Percentiles rank a stretch among this genome's conserved stretches.
phyloP scores from a whole-genome alignment of 495 filamentous ascomycete genomes.

The Tetracladium marchalianum region DNA sequence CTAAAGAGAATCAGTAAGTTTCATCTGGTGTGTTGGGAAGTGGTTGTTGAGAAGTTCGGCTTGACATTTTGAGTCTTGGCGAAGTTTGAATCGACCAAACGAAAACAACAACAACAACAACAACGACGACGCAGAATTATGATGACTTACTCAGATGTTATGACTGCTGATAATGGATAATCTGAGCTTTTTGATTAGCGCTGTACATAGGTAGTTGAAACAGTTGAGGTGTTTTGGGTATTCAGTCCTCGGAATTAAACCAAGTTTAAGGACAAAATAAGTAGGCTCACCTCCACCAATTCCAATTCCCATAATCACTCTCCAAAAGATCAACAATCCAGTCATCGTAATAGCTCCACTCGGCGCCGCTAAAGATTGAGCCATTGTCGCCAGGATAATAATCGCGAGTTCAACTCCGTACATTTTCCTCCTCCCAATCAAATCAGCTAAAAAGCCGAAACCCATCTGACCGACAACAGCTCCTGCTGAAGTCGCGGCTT shows the following conservation, averaged over 20 bases:
- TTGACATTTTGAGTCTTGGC: background rate
- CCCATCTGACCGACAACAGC: conserved; percentile 64
- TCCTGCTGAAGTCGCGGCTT: conserved; percentile 63
- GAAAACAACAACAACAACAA: too few species aligned
- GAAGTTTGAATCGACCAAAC: background rate
- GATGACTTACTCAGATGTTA: conserved; percentile 62
- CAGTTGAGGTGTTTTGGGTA: too few species aligned
- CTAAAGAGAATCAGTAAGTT: conserved; percentile 21
- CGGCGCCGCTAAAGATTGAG: conserved; percentile 46
- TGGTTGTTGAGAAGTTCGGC: background rate
- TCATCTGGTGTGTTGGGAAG: background rate
- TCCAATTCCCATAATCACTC: conserved; percentile 57
- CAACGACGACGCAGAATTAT: background rate
- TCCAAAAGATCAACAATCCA: conserved; percentile 73
- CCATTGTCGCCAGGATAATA: conserved; percentile 59
- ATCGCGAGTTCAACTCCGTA: conserved; percentile 69
- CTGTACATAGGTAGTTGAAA: too few species aligned
- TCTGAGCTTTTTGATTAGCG: conserved; percentile 43
- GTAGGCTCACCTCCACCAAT: conserved; percentile 48
- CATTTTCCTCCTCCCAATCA: conserved; percentile 63
- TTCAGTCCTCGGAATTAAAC: conserved; percentile 31
- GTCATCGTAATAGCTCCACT: conserved; percentile 52
- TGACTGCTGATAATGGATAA: conserved; percentile 68
- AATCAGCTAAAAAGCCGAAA: conserved; percentile 60
- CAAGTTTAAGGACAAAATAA: background rate